Conservation (phyloP, 2,329 filamentous ascomycete species). For the Monilinia vaccinii-corymbosi region DNA sequence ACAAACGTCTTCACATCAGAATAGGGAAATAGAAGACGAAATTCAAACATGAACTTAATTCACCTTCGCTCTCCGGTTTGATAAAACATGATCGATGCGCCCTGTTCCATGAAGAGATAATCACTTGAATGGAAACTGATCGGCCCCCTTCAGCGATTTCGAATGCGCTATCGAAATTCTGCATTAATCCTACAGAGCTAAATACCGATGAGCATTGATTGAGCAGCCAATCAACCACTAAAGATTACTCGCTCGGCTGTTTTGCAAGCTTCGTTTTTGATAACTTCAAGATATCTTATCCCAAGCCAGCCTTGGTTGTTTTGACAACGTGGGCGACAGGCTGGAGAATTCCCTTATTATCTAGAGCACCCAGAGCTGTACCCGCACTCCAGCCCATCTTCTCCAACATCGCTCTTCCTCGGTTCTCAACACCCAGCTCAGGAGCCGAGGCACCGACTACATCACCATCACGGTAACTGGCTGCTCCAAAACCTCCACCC, state of each 20-base stretch:
- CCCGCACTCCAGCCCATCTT: slow-evolving; percentile 96
- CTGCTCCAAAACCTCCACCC: slow-evolving; percentile 33
- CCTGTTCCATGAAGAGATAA: neutral
- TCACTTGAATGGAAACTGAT: too few relatives aligned
- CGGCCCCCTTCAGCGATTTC: too few relatives aligned
- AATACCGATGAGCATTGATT: neutral
- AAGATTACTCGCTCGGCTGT: too few relatives aligned
- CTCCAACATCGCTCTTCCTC: slow-evolving; percentile 77
- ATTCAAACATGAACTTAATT: slow-evolving; percentile 7
- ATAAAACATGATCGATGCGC: neutral
- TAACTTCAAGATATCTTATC: slow-evolving; percentile 29
- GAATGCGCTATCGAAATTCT: neutral
- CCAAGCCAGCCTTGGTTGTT: slow-evolving; percentile 73
- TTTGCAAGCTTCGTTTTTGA: neutral
- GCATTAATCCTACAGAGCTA: neutral
- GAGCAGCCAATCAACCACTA: neutral
- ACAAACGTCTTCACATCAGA: slow-evolving; percentile 33
- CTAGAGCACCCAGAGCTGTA: slow-evolving; percentile 67
- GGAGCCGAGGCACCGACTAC: slow-evolving; percentile 78
- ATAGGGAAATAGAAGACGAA: slow-evolving; percentile 30
- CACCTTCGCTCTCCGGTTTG: neutral
- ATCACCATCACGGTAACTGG: slow-evolving; percentile 71
- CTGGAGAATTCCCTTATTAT: slow-evolving; percentile 82
- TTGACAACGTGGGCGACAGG: slow-evolving; percentile 85
- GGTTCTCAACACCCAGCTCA: slow-evolving; percentile 75